Base-by-base conservation (phyloP, 2,329 filamentous ascomycete genomes). In the Diaporthe ilicicola region DNA sequence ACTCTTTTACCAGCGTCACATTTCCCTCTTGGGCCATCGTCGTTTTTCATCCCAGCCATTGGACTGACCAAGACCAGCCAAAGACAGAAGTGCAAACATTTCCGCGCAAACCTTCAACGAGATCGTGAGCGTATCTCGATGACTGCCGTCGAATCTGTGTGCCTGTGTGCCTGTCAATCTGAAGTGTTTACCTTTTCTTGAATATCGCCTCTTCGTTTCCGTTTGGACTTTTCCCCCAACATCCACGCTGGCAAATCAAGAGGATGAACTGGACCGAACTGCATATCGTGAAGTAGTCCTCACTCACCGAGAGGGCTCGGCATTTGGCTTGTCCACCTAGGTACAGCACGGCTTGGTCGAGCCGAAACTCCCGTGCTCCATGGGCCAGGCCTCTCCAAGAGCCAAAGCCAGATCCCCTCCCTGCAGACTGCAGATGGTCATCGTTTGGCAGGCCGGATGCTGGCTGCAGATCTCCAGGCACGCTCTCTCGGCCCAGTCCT, bases 331-430 rank as follows among this genome's bases (percentile, higher is more conserved):
- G 27, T 27, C 1, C 22, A 13, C 19, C 42, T 48, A 22, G 27
- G 42, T n/a, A 24, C 39, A 10, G 59, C 59, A 62, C 59, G 59
- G 59, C 59, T 62, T 62, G 59, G 27, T 48, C 22, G 32, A 27
- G 27, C 59, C 59, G 59, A 62, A 62, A 62, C 59, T 62, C 42
- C 59, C 59, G 59, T 62, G 42, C 59, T 9, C 17, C 27, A 62
- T 34, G 42, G 56, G 42, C 56, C 27, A 46, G 12, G 39, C 39
- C 56, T 42, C 44, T 42, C 42, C 39, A 61, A 39, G n/a, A n/a
- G n/a, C n/a, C 37, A 61, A 15, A 44, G 24, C 55, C 24, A 32
- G 55, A 46, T 61, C 55, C 55, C 24, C 37, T 50, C 24, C 54
- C n/a, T n/a, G 27, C 50, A 32, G 17, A 24, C 51, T 34, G 51